Conservation (phyloP, 1,284 basidiomycete genomes). For the Moesziomyces parantarcticus region DNA sequence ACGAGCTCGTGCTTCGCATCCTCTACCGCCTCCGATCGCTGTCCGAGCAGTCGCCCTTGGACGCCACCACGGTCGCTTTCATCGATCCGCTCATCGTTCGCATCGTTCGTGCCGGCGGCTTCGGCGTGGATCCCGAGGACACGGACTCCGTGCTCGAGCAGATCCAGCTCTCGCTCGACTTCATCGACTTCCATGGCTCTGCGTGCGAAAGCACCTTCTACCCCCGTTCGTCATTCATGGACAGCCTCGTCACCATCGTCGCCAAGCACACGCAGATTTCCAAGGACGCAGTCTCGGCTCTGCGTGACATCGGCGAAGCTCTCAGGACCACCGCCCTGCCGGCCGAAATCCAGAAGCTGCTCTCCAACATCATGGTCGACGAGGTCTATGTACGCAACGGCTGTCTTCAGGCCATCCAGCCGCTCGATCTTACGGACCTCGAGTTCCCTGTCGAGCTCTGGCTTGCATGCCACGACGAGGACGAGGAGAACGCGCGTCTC, state of each 20-base stretch:
- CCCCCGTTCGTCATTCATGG: conserved; percentile 71
- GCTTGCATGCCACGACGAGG: conserved; percentile 89
- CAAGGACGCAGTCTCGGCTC: conserved; percentile 84
- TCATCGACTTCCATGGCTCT: conserved; percentile 85
- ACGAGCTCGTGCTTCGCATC: conserved; percentile 82
- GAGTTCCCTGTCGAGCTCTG: conserved; percentile 92
- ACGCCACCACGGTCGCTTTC: conserved; percentile 85
- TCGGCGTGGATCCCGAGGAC: conserved; percentile 72
- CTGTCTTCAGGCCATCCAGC: conserved; percentile 89
- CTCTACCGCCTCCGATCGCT: conserved; percentile 86
- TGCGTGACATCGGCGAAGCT: conserved; percentile 85
- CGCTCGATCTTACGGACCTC: conserved; percentile 91
- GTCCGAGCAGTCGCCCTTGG: conserved; percentile 84
- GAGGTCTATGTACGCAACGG: conserved; percentile 90
- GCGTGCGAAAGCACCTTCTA: conserved; percentile 75
- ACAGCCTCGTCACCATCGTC: conserved; percentile 80
- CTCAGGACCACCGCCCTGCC: conserved; percentile 71
- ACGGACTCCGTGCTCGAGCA: conserved; percentile 86
- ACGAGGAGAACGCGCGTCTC: conserved; percentile 88
- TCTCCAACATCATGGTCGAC: conserved; percentile 82
- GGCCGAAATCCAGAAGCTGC: conserved; percentile 71
- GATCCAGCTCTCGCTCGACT: conserved; percentile 82
- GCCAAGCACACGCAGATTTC: conserved; percentile 82
- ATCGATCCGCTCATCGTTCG: conserved; percentile 80
- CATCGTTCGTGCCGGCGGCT: conserved; percentile 78